Conservation (phyloP, 78 protist species). For the Blattamonas nauphoetae region DNA sequence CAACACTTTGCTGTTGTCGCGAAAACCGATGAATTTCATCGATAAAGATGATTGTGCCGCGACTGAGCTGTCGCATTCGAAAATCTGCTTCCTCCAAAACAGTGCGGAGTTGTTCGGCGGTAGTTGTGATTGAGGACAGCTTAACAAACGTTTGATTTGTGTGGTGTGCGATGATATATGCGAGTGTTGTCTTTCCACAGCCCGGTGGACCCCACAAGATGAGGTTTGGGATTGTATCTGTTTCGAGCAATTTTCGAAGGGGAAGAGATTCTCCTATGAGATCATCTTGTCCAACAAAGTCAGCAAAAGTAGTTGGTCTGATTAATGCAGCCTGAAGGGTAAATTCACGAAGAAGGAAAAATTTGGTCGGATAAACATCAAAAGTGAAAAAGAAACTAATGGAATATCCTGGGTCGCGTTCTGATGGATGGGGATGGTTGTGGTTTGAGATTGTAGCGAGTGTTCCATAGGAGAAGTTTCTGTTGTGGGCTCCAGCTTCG, state of each 20-base stretch:
- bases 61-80: neutral
- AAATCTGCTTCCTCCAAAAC: neutral
- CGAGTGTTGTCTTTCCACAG: slow-evolving; percentile 18
- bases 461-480: too few species aligned
- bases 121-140: neutral
- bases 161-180: neutral
- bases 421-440: too few species aligned
- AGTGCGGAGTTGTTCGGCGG: neutral
- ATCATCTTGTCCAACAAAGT: slow-evolving; percentile 16
- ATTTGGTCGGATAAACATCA: too few species aligned
- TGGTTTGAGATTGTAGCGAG: too few species aligned
- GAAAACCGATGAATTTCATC: slow-evolving; percentile 25
- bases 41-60: neutral
- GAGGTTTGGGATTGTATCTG: neutral
- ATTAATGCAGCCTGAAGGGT: slow-evolving; percentile 18
- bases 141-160: neutral
- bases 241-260: neutral
- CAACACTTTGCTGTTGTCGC: neutral
- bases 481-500: too few species aligned
- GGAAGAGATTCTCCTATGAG: neutral
- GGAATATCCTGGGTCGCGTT: too few species aligned
- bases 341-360: too few species aligned
- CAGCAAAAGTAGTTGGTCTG: neutral
- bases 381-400: too few species aligned
- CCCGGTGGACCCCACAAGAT: slow-evolving; percentile 27